Evolutionary conservation across 768 basidiomycete genomes (phyloP), one percentile per base, ranked within the genome.

Genomic region (Gelatoporia subvermispora): DNA sequence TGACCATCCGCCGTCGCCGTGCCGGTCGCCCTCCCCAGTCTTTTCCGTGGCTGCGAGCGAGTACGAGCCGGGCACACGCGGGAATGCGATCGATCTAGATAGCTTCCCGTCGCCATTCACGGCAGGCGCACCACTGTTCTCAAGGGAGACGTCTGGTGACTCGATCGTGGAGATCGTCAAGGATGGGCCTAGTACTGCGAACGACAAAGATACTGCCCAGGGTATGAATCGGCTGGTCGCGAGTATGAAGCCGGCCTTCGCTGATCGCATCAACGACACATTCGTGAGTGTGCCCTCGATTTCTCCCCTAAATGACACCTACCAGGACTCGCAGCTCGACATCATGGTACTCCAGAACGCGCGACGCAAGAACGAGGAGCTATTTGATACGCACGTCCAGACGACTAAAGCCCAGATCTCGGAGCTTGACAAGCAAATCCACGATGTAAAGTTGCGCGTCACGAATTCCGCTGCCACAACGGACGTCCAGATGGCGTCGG

Each of bases 321-420:
- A 53, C 34, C 9, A 3, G 10, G 4, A 7, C 9, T 23, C n/a
- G 7, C 37, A 60, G 59, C 45, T 35, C 41, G 72, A 73, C 40
- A 63, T 77, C 1, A 48, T 55, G 15, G 67, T 66, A 47, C 68
- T 77, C 8, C 70, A 73, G 10, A 39, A 47, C 13, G 69, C 72
- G 43, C 61, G 70, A 10, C 68, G 67, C 47, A 70, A 71, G 67
- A 46, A 53, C 36, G 57, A 58, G 20, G 37, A 25, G 9, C 46
- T 71, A 15, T 75, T 74, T 61, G 72, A 74, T 45, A 16, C 70
- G 68, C 54, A 58, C 45, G 47, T 74, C 1, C 65, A 69, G 39
- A 58, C 66, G 23, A 68, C 74, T 20, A 64, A 71, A 8, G 67
- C 67, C 17, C 72, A 70, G 56, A 61, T 77, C 17, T 53, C 59